Base-by-base conservation (phyloP, 805 yeast genomes). In the Wickerhamomyces ciferrii region DNA sequence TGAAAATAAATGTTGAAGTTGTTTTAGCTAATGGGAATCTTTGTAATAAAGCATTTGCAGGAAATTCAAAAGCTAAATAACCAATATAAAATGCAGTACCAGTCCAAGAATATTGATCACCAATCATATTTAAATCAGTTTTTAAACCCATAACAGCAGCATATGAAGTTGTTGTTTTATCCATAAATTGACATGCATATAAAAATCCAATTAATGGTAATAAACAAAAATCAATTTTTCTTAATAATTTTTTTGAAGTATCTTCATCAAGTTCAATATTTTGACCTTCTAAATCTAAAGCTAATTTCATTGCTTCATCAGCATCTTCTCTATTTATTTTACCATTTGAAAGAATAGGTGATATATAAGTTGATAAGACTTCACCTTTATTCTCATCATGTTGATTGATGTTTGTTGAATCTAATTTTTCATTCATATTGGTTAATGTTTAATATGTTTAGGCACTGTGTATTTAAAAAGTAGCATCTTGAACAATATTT, bases 61-160 rank as follows among this genome's bases (percentile, higher is more conserved):
- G 76, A 44, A 72, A 66, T 48, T 76, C 80, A 47, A 75, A 78
- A 0, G 60, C 63, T 34, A 80, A 54, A 54, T 78, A 81, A 1
- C 86, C 86, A 24, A 81, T 51, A 54, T 76, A 76, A 53, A 77
- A 77, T 18, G 70, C 64, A 2, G 79, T 67, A n/a, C 78, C 70
- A 10, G 69, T 50, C 78, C 82, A 71, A 46, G 71, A 51, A 56
- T 74, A 67, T 63, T 51, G 53, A 39, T 54, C 64, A 45, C 74
- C 78, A 43, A 48, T 50, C 75, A 75, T 75, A 48, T 62, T 60
- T 48, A 62, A 60, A 45, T 65, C 77, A 6, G 52, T 58, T 43
- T 56, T 60, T 43, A 70, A 62, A 43, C 75, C 79, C 68, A 70
- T 62, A 23, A 76, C 66, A 11, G 78, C 64, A 2, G 78, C 74